phyloP scores from a whole-genome alignment of 2,329 filamentous ascomycete species.

The Penicillium decumbens region DNA sequence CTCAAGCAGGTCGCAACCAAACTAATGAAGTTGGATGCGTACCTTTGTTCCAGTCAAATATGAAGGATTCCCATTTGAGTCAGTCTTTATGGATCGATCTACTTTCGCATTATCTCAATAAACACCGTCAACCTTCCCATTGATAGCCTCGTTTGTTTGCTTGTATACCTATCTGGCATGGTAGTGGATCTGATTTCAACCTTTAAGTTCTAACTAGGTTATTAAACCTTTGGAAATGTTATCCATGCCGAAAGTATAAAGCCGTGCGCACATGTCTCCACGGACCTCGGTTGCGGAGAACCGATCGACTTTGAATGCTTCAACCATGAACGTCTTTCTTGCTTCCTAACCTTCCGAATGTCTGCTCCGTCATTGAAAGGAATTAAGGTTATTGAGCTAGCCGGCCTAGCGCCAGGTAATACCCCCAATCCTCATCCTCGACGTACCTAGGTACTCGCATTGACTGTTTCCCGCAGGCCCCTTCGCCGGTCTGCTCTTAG shows the following conservation, averaged over 20 bases:
- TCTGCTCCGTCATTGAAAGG: constrained; percentile 48
- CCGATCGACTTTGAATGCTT: not conserved
- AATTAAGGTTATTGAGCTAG: constrained; percentile 62
- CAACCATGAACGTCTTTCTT: not conserved
- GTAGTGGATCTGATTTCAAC: too few species aligned
- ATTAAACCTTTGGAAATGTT: not conserved
- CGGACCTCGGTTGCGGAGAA: constrained; percentile 15
- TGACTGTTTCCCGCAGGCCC: constrained; percentile 55
- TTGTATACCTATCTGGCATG: too few species aligned
- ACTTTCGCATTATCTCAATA: too few species aligned
- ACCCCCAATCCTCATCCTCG: not conserved
- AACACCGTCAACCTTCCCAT: too few species aligned
- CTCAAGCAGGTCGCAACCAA: too few species aligned
- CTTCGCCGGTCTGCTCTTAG: constrained; percentile 81
- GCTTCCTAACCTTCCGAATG: constrained; percentile 13
- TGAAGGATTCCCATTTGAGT: not conserved
- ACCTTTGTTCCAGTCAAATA: not conserved
- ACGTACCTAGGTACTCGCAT: not conserved
- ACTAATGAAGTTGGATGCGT: not conserved
- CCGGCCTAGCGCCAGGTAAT: constrained; percentile 60
- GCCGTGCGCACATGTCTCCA: not conserved
- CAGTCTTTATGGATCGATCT: too few species aligned
- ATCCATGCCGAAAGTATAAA: not conserved
- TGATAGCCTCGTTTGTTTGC: too few species aligned
- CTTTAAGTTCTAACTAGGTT: not conserved